A percentile compares a stretch with the other conserved stretches of the same genome.
Evolutionary conservation across 768 basidiomycete species (phyloP).

Genomic region (Boletus tomentosulus): DNA sequence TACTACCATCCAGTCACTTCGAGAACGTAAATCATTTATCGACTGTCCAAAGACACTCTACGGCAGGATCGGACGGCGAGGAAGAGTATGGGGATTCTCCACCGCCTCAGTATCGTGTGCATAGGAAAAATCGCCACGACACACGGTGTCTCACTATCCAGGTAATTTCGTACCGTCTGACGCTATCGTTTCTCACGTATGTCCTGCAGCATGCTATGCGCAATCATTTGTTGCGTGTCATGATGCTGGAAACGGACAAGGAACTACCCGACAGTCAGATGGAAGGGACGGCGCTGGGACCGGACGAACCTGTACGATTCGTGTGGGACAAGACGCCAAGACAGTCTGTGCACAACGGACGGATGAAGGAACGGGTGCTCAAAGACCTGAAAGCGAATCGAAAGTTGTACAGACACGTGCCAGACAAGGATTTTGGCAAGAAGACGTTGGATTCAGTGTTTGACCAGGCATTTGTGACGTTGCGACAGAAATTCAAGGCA

Average conservation of each 20-base stretch:
- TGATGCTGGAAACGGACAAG: conserved; percentile 54
- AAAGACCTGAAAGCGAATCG: conserved; percentile 56
- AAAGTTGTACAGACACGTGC: conserved; percentile 55
- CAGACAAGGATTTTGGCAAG: conserved; percentile 61
- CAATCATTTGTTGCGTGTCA: conserved; percentile 54
- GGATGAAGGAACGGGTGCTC: conserved; percentile 64
- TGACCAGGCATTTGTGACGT: conserved; percentile 66
- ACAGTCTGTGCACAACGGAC: conserved; percentile 68
- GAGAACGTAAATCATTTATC: conserved; percentile 13
- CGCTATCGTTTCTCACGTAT: conserved; percentile 4
- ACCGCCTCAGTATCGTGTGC: conserved; percentile 31
- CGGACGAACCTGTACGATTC: conserved; percentile 61
- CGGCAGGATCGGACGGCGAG: conserved; percentile 33
- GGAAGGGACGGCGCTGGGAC: conserved; percentile 46
- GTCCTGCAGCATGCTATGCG: conserved; percentile 63
- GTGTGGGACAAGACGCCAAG: conserved; percentile 77
- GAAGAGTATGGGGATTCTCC: conserved; percentile 37
- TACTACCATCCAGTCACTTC: conserved; percentile 19
- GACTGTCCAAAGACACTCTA: conserved; percentile 25
- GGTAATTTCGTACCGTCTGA: conserved; percentile 31
- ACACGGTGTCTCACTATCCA: conserved; percentile 63
- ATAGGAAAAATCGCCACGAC: conserved; percentile 59
- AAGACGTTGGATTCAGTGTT: conserved; percentile 59
- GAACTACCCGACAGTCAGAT: conserved; percentile 57
- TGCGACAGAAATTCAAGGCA: conserved; percentile 61